These are phyloP conservation scores for Wallacemonas sp. DNA, from an alignment of 208 protist genomes.

Conservation along the genomic window DNA sequence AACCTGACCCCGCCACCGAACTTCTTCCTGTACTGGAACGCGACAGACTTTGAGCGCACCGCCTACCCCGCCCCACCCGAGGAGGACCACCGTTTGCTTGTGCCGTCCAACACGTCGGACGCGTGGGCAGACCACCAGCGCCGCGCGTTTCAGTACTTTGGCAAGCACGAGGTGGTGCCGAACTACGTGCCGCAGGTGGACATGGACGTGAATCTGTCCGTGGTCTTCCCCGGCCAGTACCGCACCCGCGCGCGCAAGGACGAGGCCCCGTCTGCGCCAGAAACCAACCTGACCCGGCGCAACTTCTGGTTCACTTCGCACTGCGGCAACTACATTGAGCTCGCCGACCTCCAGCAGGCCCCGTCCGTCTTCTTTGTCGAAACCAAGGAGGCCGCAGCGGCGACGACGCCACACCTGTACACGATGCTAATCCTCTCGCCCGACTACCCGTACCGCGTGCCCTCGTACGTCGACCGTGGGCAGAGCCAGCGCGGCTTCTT, in stretches of 20 bases:
- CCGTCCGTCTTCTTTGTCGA: conserved; percentile 82
- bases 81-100: conserved; percentile 72
- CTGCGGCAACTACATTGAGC: conserved; percentile 91
- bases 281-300: conserved; percentile 47
- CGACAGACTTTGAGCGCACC: conserved; percentile 78
- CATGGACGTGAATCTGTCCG: conserved; percentile 84
- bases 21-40: conserved; percentile 92
- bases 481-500: conserved; percentile 70
- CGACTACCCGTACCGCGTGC: conserved; percentile 87
- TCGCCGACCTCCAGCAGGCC: conserved; percentile 82
- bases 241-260: conserved; percentile 48
- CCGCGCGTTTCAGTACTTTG: conserved; percentile 60
- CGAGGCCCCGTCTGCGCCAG: conserved; percentile 57
- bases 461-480: conserved; percentile 40
- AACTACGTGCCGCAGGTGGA: conserved; percentile 67
- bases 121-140: conserved; percentile 63
- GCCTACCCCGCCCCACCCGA: conserved; percentile 69
- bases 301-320: conserved; percentile 93
- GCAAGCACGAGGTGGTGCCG: conserved; percentile 84
- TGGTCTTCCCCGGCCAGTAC: conserved; percentile 80
- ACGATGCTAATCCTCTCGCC: conserved; percentile 87
- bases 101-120: conserved; percentile 38
- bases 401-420: conserved; percentile 38
- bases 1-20: conserved; percentile 82
- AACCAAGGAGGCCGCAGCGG: conserved; percentile 13